These are phyloP conservation scores for Pythium coloratum DNA, from an alignment of 352 stramenopile species.

Conservation along the genomic window DNA sequence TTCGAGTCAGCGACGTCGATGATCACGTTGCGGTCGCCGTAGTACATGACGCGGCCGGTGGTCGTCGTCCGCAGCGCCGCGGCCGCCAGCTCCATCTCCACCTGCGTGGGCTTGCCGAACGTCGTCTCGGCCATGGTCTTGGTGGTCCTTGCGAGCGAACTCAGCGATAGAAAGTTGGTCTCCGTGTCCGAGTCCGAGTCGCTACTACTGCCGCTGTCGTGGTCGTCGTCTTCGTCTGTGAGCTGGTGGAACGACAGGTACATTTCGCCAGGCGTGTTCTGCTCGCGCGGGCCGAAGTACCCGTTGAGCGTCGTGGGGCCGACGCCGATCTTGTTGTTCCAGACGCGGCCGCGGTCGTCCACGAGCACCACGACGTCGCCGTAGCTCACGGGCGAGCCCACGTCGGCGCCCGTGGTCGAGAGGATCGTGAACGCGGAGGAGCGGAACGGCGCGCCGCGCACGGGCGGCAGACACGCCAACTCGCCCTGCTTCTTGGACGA, in stretches of 20 bases:
- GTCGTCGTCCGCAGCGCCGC: slow-evolving; percentile 49
- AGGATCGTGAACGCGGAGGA: slow-evolving; percentile 66
- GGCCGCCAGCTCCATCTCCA: slow-evolving; percentile 50
- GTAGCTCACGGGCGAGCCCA: slow-evolving; percentile 74
- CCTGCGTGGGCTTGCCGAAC: slow-evolving; percentile 60
- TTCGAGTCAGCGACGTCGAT: slow-evolving; percentile 85
- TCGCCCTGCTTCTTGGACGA: slow-evolving; percentile 57
- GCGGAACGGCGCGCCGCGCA: slow-evolving; percentile 44
- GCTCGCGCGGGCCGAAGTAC: slow-evolving; percentile 72
- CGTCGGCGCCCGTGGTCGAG: slow-evolving; percentile 53
- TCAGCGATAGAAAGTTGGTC: slow-evolving; percentile 70
- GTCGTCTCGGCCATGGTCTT: slow-evolving; percentile 69
- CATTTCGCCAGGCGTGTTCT: slow-evolving; percentile 76
- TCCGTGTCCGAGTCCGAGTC: slow-evolving; percentile 60
- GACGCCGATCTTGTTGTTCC: slow-evolving; percentile 88
- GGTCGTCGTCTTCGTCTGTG: slow-evolving; percentile 33
- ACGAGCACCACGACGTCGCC: slow-evolving; percentile 82
- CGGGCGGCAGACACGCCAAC: slow-evolving; percentile 62
- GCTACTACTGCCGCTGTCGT: slow-evolving; percentile 38
- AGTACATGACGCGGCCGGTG: slow-evolving; percentile 68
- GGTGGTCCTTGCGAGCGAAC: slow-evolving; percentile 42
- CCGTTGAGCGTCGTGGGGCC: slow-evolving; percentile 76
- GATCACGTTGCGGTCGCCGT: slow-evolving; percentile 72
- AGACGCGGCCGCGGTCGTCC: slow-evolving; percentile 59
- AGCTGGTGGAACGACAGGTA: slow-evolving; percentile 78